A percentile compares a stretch with the other conserved stretches of the same genome.
These are phyloP conservation scores for Aspergillus sp. DNA, from an alignment of 2,329 filamentous ascomycete genomes.

Conservation along the genomic window DNA sequence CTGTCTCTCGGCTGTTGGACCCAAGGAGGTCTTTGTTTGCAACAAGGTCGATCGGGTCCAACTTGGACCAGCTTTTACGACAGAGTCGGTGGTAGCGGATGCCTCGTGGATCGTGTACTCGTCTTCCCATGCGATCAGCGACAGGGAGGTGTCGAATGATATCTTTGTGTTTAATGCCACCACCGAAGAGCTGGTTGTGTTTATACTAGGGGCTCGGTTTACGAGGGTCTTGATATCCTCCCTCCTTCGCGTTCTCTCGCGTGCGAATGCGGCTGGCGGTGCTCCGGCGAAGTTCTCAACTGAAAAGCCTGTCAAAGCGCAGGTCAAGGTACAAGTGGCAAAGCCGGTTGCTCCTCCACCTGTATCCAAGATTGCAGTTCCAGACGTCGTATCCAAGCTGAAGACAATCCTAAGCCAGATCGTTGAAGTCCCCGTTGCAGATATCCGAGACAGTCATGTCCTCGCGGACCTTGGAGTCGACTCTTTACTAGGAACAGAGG, in stretches of 20 bases:
- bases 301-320: neutral
- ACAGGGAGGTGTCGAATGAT: neutral
- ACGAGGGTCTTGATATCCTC: neutral
- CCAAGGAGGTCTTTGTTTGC: slow-evolving; percentile 7
- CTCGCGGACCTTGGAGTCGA: neutral
- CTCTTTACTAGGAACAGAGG: slow-evolving; percentile 1
- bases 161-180: slow-evolving; percentile 1
- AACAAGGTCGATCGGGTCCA: slow-evolving; percentile 10
- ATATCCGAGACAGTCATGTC: neutral
- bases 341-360: neutral
- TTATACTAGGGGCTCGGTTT: slow-evolving; percentile 6
- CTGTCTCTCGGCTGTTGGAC: neutral
- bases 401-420: neutral
- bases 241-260: slow-evolving; percentile 2
- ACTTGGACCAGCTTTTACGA: neutral
- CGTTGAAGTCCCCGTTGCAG: neutral
- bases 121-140: neutral
- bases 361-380: neutral
- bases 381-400: neutral
- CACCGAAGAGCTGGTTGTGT: neutral
- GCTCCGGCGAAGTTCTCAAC: neutral
- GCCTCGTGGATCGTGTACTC: slow-evolving; percentile 1
- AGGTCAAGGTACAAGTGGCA: neutral
- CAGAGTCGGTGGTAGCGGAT: neutral
- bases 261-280: neutral